Evolutionary conservation across 106 monocot genomes (phyloP).

Genomic region (Apostasia ramifera): DNA sequence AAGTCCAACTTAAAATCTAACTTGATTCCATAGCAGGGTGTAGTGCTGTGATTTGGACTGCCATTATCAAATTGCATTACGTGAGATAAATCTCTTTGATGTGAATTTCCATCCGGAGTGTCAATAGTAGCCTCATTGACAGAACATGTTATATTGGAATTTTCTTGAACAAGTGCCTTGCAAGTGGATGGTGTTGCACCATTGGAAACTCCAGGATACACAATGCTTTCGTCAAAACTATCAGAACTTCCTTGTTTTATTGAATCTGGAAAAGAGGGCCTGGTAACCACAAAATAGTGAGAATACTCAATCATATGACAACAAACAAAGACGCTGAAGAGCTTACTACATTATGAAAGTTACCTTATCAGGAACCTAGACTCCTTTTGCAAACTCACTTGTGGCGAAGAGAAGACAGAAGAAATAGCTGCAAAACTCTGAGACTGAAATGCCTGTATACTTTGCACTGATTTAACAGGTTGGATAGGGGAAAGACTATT

Average conservation of each 20-base stretch:
- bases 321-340: neutral
- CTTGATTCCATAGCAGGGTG: conserved; percentile 34
- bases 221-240: conserved; percentile 20
- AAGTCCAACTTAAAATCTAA: conserved; percentile 34
- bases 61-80: conserved; percentile 38
- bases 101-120: conserved; percentile 37
- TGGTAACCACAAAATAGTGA: conserved; percentile 3
- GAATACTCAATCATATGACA: neutral
- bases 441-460: conserved; percentile 42
- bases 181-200: conserved; percentile 17
- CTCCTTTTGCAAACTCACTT: conserved; percentile 30
- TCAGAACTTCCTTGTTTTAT: conserved; percentile 36
- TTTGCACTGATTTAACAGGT: conserved; percentile 53
- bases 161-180: conserved; percentile 17
- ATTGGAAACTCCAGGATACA: conserved; percentile 12
- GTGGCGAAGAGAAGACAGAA: conserved; percentile 74
- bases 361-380: conserved; percentile 39
- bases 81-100: conserved; percentile 14
- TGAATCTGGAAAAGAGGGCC: conserved; percentile 43
- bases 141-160: conserved; percentile 22
- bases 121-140: conserved; percentile 37
- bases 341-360: neutral
- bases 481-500: conserved; percentile 78
- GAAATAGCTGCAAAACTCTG: conserved; percentile 45
- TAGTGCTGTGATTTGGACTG: conserved; percentile 67